Conservation (phyloP, 2,329 filamentous ascomycete genomes). For the Colletotrichum paranaense region DNA sequence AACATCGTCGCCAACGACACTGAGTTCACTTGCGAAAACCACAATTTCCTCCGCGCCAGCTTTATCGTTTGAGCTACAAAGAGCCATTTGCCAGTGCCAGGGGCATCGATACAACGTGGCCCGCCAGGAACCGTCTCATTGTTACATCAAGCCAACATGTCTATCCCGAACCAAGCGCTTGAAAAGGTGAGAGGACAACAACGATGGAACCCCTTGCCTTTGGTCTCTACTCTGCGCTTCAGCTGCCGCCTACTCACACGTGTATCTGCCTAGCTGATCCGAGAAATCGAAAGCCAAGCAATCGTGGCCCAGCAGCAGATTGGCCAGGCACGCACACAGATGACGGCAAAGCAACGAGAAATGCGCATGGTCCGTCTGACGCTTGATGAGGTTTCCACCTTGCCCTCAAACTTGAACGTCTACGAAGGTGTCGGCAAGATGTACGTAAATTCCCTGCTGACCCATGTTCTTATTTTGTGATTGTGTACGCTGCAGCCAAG, state of each 20-base stretch:
- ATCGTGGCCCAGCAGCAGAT: slow-evolving; percentile 93
- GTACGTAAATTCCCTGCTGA: slow-evolving; percentile 62
- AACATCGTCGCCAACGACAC: not conserved
- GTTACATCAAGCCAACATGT: slow-evolving; percentile 68
- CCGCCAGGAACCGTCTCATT: not conserved
- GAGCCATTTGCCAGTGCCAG: not conserved
- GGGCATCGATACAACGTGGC: not conserved
- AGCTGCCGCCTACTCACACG: slow-evolving; percentile 19
- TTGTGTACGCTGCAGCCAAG: not conserved
- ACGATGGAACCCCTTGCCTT: not conserved
- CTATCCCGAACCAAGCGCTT: slow-evolving; percentile 91
- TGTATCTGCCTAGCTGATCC: slow-evolving; percentile 73
- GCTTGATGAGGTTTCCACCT: slow-evolving; percentile 80
- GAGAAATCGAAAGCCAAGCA: slow-evolving; percentile 94
- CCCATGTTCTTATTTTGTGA: not conserved
- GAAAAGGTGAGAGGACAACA: slow-evolving; percentile 76
- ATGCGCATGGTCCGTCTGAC: slow-evolving; percentile 90
- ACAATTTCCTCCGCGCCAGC: not conserved
- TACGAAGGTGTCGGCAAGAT: slow-evolving; percentile 99
- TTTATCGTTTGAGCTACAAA: not conserved
- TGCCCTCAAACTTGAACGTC: slow-evolving; percentile 81
- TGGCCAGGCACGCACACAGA: slow-evolving; percentile 84
- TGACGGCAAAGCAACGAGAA: slow-evolving; percentile 87
- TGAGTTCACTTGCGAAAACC: not conserved
- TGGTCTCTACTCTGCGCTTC: not conserved